A percentile compares a stretch with the other conserved stretches of the same genome.
Conservation (phyloP, 2,329 filamentous ascomycete genomes). For the Fusarium duplospermum region DNA sequence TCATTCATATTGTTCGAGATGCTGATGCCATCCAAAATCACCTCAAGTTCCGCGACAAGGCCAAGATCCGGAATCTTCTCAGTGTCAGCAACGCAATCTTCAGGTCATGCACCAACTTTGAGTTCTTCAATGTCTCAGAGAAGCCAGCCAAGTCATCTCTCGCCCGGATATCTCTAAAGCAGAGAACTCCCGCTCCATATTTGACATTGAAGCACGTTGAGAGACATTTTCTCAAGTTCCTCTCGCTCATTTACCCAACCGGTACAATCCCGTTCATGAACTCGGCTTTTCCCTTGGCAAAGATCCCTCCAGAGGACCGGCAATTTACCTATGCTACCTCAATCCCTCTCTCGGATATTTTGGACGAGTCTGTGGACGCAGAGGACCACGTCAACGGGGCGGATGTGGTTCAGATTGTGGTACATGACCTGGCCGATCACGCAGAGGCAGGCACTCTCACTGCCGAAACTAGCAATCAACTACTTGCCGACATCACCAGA, state of each 20-base stretch:
- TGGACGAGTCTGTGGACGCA: constrained; percentile 66
- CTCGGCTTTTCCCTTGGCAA: constrained; percentile 73
- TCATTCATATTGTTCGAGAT: constrained; percentile 77
- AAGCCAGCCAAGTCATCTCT: constrained; percentile 47
- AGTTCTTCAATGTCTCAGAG: constrained; percentile 82
- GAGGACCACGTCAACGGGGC: constrained; percentile 74
- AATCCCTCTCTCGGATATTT: constrained; percentile 67
- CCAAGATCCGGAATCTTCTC: constrained; percentile 69
- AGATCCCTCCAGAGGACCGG: constrained; percentile 68
- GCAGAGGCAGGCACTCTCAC: constrained; percentile 30
- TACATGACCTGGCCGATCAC: constrained; percentile 46
- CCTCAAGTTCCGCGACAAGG: constrained; percentile 65
- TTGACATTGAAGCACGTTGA: constrained; percentile 76
- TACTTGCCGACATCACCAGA: constrained; percentile 65
- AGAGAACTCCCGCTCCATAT: constrained; percentile 65
- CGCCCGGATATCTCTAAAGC: constrained; percentile 41
- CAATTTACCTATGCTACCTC: constrained; percentile 76
- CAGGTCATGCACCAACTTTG: constrained; percentile 75
- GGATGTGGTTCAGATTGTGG: constrained; percentile 73
- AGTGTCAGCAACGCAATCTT: constrained; percentile 69
- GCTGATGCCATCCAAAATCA: constrained; percentile 72
- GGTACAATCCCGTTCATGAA: constrained; percentile 69
- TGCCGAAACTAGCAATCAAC: constrained; percentile 39
- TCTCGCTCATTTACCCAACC: constrained; percentile 69
- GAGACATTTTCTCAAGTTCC: constrained; percentile 75